Percentiles rank a stretch among this genome's conserved stretches.
These are phyloP conservation scores for Saturnispora dispora DNA, from an alignment of 805 yeast species.

Conservation along the genomic window DNA sequence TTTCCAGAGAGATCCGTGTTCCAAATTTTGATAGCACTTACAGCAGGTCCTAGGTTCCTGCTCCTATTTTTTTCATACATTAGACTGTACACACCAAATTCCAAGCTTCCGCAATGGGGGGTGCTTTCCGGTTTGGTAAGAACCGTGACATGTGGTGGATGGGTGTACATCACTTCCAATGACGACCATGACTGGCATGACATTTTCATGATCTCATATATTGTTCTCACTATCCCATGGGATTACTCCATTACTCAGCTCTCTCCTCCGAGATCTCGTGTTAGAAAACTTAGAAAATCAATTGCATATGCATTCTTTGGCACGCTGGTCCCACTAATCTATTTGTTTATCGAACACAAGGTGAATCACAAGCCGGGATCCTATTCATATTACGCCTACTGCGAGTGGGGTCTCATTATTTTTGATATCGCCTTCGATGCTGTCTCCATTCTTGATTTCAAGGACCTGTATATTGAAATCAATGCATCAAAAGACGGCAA, in stretches of 20 bases:
- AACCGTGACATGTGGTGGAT: constrained; percentile 94
- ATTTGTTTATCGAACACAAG: constrained; percentile 88
- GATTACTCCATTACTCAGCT: constrained; percentile 49
- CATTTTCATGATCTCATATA: constrained; percentile 86
- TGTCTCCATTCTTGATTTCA: constrained; percentile 64
- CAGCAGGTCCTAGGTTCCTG: constrained; percentile 86
- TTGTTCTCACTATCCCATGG: constrained; percentile 89
- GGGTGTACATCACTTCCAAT: constrained; percentile 95
- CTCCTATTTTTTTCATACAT: constrained; percentile 46
- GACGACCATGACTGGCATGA: constrained; percentile 97
- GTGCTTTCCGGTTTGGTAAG: constrained; percentile 68
- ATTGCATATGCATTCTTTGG: constrained; percentile 59
- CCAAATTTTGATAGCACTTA: constrained; percentile 84
- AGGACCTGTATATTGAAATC: constrained; percentile 44
- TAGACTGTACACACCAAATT: constrained; percentile 31
- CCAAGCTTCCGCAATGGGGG: constrained; percentile 33
- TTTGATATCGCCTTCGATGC: constrained; percentile 82
- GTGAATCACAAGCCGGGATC: constrained; percentile 88
- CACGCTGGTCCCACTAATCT: constrained; percentile 72
- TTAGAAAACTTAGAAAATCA: constrained; percentile 41
- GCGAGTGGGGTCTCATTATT: constrained; percentile 85
- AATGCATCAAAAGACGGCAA: constrained; percentile 19
- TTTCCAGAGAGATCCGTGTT: constrained; percentile 93
- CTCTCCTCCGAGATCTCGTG: constrained; percentile 36
- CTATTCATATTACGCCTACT: constrained; percentile 86